These are phyloP conservation scores for Erigeron canadensis DNA, from an alignment of 129 eudicot genomes.

Conservation along the genomic window DNA sequence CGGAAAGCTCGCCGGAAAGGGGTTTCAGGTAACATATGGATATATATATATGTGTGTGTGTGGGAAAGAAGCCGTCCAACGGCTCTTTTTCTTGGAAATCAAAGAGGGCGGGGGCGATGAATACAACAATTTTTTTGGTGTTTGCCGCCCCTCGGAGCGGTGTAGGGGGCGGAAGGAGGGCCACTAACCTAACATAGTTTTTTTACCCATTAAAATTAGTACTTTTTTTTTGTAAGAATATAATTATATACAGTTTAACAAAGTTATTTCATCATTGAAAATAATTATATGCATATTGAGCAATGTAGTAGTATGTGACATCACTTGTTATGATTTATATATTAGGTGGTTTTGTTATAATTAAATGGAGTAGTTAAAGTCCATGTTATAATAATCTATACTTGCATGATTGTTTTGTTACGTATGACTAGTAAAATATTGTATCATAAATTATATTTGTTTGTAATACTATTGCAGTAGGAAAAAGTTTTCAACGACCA, in stretches of 20 bases:
- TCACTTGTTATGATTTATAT: conserved; percentile 10
- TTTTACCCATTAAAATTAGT: background rate
- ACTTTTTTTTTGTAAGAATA: conserved; percentile 1
- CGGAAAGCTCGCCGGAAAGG: too few relatives aligned
- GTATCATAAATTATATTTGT: background rate
- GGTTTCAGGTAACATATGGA: too few relatives aligned
- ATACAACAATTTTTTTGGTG: too few relatives aligned
- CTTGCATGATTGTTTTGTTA: background rate
- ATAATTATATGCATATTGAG: background rate
- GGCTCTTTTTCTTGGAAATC: too few relatives aligned
- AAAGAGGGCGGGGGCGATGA: too few relatives aligned
- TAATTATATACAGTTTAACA: background rate
- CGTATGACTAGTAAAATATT: background rate
- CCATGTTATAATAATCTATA: background rate
- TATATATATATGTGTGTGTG: too few relatives aligned
- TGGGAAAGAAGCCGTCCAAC: too few relatives aligned
- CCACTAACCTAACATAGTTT: conserved; percentile 27
- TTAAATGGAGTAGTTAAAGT: conserved; percentile 28
- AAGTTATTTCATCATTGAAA: background rate
- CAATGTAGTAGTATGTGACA: conserved; percentile 23
- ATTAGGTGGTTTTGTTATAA: conserved; percentile 1
- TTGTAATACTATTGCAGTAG: conserved; percentile 4
- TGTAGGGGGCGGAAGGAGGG: too few relatives aligned
- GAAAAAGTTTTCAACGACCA: conserved; percentile 16
- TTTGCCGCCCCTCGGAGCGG: too few relatives aligned